Evolutionary conservation across 2,329 filamentous ascomycete species (phyloP), one percentile per base, ranked within the genome.

Genomic region (Ascochyta fabae): DNA sequence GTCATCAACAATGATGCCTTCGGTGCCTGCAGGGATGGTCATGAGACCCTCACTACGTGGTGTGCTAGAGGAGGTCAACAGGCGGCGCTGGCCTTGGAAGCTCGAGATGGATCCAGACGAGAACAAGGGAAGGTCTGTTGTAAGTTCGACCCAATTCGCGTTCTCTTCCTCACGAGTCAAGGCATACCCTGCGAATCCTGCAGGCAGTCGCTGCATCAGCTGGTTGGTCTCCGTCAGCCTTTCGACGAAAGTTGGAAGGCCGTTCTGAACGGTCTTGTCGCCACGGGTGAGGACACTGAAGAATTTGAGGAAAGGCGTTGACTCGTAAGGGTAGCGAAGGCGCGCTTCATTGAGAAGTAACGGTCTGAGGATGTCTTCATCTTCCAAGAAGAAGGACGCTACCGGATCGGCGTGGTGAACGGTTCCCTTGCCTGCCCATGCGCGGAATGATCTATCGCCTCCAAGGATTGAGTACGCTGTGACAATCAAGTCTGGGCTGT

Each of bases 141-240:
- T 79, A 4, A 97, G 83, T 57, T 85, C 82, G 57, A 97, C 90
- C 16, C 86, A 86, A 65, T 96, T 95, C 24, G 86, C 86, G 62
- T 95, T 93, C 56, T 95, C 90, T 61, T 96, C 91, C 75, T 97
- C 93, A 48, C 90, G 87, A 35, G 89, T 87, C 12, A 93, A 86
- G 58, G 88, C 85, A 65, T 96, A 97, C 33, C 84, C 85, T 38
- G 84, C 83, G 71, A 96, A 96, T 29, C 84, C 77, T 0, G 83
- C 77, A 0, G 91, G 88, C n/a, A 96, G 82, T 12, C 84, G 80
- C 62, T 96, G 88, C 26, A 94, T 96, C 50, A 97, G 85, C 6
- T 85, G 88, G 1, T 86, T 84, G 49, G 92, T 88, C 53, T 81
- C 83, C 53, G 88, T 84, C 12, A 97, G 80, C 51, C 88, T 80